Base-by-base conservation (phyloP, 768 basidiomycete genomes). In the Hypholoma sublateritium region DNA sequence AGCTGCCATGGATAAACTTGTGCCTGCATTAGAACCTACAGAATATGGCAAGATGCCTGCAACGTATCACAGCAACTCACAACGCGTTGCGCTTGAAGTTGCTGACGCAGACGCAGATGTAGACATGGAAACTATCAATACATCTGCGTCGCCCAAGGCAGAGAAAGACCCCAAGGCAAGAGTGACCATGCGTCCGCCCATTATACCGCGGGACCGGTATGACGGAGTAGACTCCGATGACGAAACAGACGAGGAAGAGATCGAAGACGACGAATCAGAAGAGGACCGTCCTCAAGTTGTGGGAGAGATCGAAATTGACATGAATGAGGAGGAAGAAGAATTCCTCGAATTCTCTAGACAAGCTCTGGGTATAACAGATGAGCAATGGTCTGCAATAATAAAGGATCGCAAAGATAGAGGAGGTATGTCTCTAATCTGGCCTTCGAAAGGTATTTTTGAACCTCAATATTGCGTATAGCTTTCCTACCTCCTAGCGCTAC, bases 191-290 rank as follows among this genome's bases (percentile, higher is more conserved):
- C 55, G 95, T n/a, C 76, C 82, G 17, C 93, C 95, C 1, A 82
- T 95, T 55, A 78, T 98, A 39, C 77, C 87, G 9, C 85, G 92
- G 22, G 88, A 98, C 65, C 79, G 80, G 63, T 98, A 88, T 66
- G 97, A 99, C 47, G 97, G 97, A 1, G 93, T 91, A 24, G 85
- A 96, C 67, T 97, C 95, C 2, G 93, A 95, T 63, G 93, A 95
- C 60, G 92, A 93, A 63, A 87, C 84, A 0, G 87, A 89, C 51
- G 84, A 85, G 46, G 88, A 86, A 34, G 79, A 74, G 4, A 84
- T 82, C 46, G 75, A 79, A 49, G 75, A 79, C 32, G 72, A 69
- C 8, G 89, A 89, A 53, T 83, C 80, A 4, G 93, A 91, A 41
- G 90, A 93, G 54, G 93, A 95, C 48, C 75, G 76, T n/a, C 93